Evolutionary conservation across 257 asterid species (phyloP).

Genomic region (Handroanthus guayacan): DNA sequence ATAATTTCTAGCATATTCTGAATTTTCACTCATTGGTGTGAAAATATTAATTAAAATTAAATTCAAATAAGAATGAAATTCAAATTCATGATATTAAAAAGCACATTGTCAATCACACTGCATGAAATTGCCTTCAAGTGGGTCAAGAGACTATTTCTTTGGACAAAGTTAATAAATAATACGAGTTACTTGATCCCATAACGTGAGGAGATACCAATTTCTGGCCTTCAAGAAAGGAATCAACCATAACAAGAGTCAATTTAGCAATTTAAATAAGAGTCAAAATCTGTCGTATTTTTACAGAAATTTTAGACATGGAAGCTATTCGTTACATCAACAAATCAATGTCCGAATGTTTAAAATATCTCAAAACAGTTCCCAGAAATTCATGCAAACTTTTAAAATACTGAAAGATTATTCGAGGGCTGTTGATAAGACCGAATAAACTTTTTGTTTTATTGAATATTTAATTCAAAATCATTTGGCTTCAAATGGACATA

Average conservation of each 20-base stretch:
- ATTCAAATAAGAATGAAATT: no score
- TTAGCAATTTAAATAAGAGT: constrained; percentile 23
- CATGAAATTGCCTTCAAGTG: constrained; percentile 30
- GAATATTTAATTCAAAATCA: constrained; percentile 9
- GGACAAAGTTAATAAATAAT: constrained; percentile 29
- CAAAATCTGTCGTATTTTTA: constrained; percentile 11
- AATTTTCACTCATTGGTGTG: no score
- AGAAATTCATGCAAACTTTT: constrained; percentile 33
- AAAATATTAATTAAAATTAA: no score
- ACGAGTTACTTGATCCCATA: constrained; percentile 29
- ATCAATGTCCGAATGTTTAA: not conserved
- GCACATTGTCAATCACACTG: not conserved
- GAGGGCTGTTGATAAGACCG: constrained; percentile 36
- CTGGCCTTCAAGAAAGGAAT: constrained; percentile 41
- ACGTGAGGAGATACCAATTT: constrained; percentile 47
- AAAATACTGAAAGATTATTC: constrained; percentile 29
- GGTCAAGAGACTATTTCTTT: constrained; percentile 5
- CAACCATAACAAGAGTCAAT: constrained; percentile 35
- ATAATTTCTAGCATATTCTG: no score
- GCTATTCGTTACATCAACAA: constrained; percentile 8
- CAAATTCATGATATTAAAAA: no score
- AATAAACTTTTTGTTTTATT: constrained; percentile 16
- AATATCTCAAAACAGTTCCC: constrained; percentile 35
- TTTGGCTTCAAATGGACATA: constrained; percentile 18
- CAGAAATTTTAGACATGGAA: not conserved